Base-by-base conservation (phyloP, 768 basidiomycete genomes). In the Leucosporidium yakuticum region DNA sequence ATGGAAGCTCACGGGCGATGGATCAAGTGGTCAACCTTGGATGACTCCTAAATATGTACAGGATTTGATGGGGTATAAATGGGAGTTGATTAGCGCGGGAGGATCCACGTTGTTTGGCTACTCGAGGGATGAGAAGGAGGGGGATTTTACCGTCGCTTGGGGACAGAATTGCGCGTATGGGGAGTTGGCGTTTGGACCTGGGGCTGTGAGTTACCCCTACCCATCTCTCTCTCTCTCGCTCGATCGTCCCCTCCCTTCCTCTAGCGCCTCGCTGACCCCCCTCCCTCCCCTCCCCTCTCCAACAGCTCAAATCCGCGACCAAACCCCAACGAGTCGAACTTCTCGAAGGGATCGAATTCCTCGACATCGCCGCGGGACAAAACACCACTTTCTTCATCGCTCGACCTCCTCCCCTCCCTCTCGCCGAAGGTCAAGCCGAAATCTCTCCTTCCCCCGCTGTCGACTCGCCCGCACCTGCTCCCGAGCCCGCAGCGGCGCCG, bases 1-100 rank as follows among this genome's bases (percentile, higher is more conserved):
- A 85, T 98, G 90, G 90, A 97, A 97, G 79, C 90, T 87, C 71
- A 92, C 91, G 9, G 94, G 94, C 17, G 94, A 96, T 79, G 94
- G 92, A 85, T 74, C 54, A 23, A 15, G 60, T 1, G 73, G 72
- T 7, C 69, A 69, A 64, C 72, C 65, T 0, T 75, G 67, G 69
- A 71, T 73, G 70, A 57, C 60, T 56, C 64, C 74, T n/a, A 32
- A 67, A 19, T 9, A 2, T 34, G 76, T 69, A 32, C 72, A 90
- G 87, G 74, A 74, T 51, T 54, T 74, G 47, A 51, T 54, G 87
- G 87, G 85, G 4, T 95, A 90, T 81, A 90, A 90, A 76, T 85
- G 90, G 34, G 79, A 80, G 27, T 80, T 83, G 11, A 86, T 86
- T 2, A 80, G 83, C 23, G 88, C 86, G 53, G 95, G 95, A 39